phyloP scores from a whole-genome alignment of 1,284 basidiomycete species.

The Thecaphora frezii region DNA sequence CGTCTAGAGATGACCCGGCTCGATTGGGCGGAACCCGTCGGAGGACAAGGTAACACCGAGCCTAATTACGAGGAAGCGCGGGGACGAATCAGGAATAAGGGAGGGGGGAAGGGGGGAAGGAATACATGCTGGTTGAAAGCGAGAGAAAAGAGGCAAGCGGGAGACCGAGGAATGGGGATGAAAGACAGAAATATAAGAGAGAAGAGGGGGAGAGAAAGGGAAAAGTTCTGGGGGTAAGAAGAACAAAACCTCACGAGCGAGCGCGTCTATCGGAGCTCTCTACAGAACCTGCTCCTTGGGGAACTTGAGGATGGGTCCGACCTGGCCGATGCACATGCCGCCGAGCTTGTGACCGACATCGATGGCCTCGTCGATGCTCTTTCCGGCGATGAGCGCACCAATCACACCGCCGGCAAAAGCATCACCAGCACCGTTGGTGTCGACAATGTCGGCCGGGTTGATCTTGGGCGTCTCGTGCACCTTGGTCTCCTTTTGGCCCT shows the following conservation, averaged over 20 bases:
- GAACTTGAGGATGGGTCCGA: slow-evolving; percentile 62
- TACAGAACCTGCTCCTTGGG: slow-evolving; percentile 51
- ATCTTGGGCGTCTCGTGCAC: slow-evolving; percentile 63
- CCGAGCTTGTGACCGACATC: slow-evolving; percentile 87
- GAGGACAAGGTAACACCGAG: too few relatives aligned
- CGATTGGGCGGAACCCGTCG: too few relatives aligned
- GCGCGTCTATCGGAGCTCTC: not conserved
- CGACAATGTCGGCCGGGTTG: slow-evolving; percentile 67
- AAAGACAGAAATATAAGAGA: not conserved
- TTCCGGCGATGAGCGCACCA: slow-evolving; percentile 80
- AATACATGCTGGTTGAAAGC: slow-evolving; percentile 1
- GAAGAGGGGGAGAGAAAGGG: slow-evolving; percentile 2
- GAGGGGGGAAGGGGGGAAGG: too few relatives aligned
- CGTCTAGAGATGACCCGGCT: too few relatives aligned
- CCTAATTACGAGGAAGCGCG: too few relatives aligned
- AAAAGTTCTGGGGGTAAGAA: too few relatives aligned
- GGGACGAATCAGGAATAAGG: too few relatives aligned
- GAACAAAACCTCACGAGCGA: too few relatives aligned
- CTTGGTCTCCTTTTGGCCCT: slow-evolving; percentile 64
- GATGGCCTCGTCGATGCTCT: slow-evolving; percentile 75
- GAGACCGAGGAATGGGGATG: not conserved
- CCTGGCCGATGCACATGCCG: slow-evolving; percentile 81
- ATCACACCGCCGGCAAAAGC: slow-evolving; percentile 97
- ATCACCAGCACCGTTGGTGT: slow-evolving; percentile 99
- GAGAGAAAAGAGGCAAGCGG: not conserved